Evolutionary conservation across 371 early-diverging fungal species (phyloP).

Genomic region (Actinomortierella ambigua): DNA sequence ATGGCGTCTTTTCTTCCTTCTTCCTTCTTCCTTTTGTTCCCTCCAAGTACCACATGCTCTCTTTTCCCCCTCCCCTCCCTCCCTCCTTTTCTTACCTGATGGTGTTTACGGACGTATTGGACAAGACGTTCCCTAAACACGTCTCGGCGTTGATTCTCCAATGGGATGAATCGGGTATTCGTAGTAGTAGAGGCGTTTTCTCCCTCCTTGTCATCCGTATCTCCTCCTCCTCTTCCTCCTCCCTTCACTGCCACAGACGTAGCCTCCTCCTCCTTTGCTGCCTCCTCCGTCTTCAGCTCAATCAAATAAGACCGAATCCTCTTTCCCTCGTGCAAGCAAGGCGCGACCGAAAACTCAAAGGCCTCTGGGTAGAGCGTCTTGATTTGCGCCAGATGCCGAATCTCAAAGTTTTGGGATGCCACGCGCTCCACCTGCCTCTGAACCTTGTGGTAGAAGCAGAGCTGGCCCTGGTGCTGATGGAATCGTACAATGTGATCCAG

Average conservation of each 20-base stretch:
- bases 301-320: conserved; percentile 27
- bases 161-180: conserved; percentile 11
- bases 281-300: conserved; percentile 11
- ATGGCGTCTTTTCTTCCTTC: too few relatives aligned
- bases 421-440: conserved; percentile 33
- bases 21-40: too few relatives aligned
- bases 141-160: conserved; percentile 15
- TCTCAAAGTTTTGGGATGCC: conserved; percentile 37
- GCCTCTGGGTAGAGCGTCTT: conserved; percentile 39
- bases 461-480: conserved; percentile 23
- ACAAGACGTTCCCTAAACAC: conserved; percentile 20
- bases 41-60: too few relatives aligned
- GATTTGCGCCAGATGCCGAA: conserved; percentile 42
- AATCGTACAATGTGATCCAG: conserved; percentile 18
- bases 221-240: too few relatives aligned
- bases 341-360: conserved; percentile 19
- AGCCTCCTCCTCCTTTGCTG: neutral
- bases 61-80: too few relatives aligned
- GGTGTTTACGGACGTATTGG: too few relatives aligned
- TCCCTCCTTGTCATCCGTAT: too few relatives aligned
- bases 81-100: too few relatives aligned
- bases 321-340: conserved; percentile 25
- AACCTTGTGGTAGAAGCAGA: conserved; percentile 31
- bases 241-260: too few relatives aligned
- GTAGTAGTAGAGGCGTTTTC: too few relatives aligned